Base-by-base conservation (phyloP, 148 eudicot genomes). In the Polygonum maritimum region DNA sequence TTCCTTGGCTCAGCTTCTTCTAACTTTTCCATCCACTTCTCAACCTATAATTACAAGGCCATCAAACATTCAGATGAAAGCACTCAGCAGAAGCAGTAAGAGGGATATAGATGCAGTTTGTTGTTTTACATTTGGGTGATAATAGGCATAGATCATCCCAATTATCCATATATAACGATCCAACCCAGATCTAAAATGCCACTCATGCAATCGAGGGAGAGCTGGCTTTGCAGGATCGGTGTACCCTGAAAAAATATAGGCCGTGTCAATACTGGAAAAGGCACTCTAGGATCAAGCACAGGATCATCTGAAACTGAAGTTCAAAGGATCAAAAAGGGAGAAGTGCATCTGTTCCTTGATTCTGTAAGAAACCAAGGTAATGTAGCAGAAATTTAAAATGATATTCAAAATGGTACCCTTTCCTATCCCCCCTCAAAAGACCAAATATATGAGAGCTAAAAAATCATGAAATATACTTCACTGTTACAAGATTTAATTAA, bases 171-270 rank as follows among this genome's bases (percentile, higher is more conserved):
- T 87, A 78, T 94, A 92, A 40, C 98, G 97, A 86, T 94, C 98
- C 83, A 94, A 92, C 78, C 98, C 98, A 74, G 98, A 94, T 87
- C 98, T 88, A 79, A 94, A 94, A 79, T 94, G 98, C 98, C 98
- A 94, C 69, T 94, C 98, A 65, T 92, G 94, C 71, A 90, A 75
- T 69, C 89, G 89, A 81, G 97, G 92, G 74, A 94, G 86, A 81
- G 89, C 92, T 40, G 96, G 98, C 85, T 94, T 92, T 79, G 92
- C 98, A 73, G 98, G 98, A 86, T 92, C 98, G 75, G 79, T 75
- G 79, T 94, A 94, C 15, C 91, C 98, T 94, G 89, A 69, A 76
- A 83, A 40, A n/a, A 26, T 12, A 44, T 72, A 72, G 18, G 1
- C 0, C 14, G 1, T n/a, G n/a, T 36, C 44, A 38, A 36, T 67